Evolutionary conservation across 495 filamentous ascomycete genomes (phyloP), one percentile per base, ranked within the genome.

Genomic region (Hypoxylon perforatum): DNA sequence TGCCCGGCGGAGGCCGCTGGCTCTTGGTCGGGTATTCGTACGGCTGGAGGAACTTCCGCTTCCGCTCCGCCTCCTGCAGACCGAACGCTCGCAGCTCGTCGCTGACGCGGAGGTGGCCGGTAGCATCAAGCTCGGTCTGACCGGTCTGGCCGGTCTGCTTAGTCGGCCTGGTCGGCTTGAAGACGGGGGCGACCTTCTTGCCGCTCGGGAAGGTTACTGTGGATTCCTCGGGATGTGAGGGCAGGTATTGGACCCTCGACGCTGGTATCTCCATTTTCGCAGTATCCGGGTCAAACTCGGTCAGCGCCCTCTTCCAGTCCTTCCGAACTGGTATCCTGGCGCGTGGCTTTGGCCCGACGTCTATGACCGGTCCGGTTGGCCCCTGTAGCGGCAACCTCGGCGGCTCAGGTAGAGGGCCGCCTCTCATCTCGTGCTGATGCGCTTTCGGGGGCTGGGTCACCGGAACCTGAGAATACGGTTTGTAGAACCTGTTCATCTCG

Each of bases 391-490:
- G 49, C 23, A 61, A 11, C 7, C 1, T 18, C 11, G 49, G 49
- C 17, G 54, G 42, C n/a, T 25, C 11, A 1, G 64, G 48, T 15
- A 63, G 23, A 9, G 61, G 48, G 1, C 62, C 58, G n/a, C 55
- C 55, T 18, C 47, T 69, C 61, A 65, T 74, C 0, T 67, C 59
- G 19, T 67, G 52, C 17, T 53, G 44, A 10, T 45, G 52, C n/a
- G 50, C 30, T 14, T 41, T 65, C 2, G 36, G 33, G 0, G 72
- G 72, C 8, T 65, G 21, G 5, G 0, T 18, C 1, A 25, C 19
- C 8, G 69, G 65, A 14, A 47, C 10, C 9, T 30, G 53, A 0
- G 65, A 53, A 44, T 66, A 72, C n/a, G 46, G 25, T 1, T 11
- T n/a, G 15, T 63, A 65, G 0, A 53, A 12, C 8, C 15, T 7